These are phyloP conservation scores for Tolypocladium paradoxum DNA, from an alignment of 2,329 filamentous ascomycete species.

Conservation along the genomic window DNA sequence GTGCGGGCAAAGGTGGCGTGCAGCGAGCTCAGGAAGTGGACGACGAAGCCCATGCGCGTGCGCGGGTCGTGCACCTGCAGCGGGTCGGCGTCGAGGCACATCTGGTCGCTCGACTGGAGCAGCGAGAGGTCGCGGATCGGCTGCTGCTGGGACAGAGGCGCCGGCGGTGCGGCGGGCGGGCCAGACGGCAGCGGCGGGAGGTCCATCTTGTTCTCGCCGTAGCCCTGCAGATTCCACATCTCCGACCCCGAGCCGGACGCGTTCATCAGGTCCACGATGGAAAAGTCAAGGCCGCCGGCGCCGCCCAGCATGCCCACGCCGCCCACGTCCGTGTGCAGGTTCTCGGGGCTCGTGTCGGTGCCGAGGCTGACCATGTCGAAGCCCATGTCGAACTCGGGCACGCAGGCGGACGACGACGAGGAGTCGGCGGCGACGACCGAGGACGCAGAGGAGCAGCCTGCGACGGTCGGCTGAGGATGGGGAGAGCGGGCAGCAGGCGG, in stretches of 20 bases:
- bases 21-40: constrained; percentile 20
- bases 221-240: constrained; percentile 15
- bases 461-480: neutral
- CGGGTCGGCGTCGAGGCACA: constrained; percentile 16
- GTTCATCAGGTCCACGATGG: constrained; percentile 23
- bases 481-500: neutral
- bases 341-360: constrained; percentile 21
- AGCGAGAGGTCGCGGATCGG: constrained; percentile 20
- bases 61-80: constrained; percentile 24
- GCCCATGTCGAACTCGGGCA: constrained; percentile 25
- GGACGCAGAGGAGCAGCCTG: neutral
- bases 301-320: constrained; percentile 5
- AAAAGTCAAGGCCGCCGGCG: constrained; percentile 20
- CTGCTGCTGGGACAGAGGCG: constrained; percentile 6
- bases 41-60: constrained; percentile 23
- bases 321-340: constrained; percentile 11
- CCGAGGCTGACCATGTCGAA: constrained; percentile 23
- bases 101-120: constrained; percentile 9
- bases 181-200: constrained; percentile 16
- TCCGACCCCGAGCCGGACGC: constrained; percentile 10
- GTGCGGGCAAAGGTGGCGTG: constrained; percentile 23
- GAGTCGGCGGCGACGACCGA: constrained; percentile 12
- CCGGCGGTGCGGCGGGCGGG: constrained; percentile 4
- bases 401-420: constrained; percentile 7
- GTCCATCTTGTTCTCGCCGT: constrained; percentile 16